These are phyloP conservation scores for Microbotryum intermedium DNA, from an alignment of 1,284 basidiomycete genomes.

Conservation along the genomic window DNA sequence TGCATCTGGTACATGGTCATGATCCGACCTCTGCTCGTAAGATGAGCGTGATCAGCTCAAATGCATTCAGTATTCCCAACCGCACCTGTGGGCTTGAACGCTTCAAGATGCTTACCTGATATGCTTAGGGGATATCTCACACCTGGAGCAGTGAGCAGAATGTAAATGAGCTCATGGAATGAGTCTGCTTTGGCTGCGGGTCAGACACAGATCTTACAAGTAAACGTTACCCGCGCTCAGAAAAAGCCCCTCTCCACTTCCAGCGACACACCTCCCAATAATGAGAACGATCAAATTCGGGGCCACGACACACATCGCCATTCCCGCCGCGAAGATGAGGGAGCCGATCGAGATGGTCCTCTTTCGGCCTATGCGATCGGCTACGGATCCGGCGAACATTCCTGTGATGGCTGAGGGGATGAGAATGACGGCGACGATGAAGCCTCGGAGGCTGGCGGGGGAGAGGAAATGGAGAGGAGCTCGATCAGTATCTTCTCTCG, in stretches of 20 bases:
- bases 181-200: slow-evolving; percentile 23
- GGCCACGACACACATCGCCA: slow-evolving; percentile 30
- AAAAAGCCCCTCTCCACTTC: slow-evolving; percentile 29
- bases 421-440: slow-evolving; percentile 36
- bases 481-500: not conserved
- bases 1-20: slow-evolving; percentile 6
- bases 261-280: slow-evolving; percentile 47
- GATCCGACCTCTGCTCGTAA: slow-evolving; percentile 1
- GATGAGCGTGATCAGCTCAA: no score
- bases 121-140: slow-evolving; percentile 19
- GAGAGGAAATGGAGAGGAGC: not conserved
- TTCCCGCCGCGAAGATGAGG: slow-evolving; percentile 43
- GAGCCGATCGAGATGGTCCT: slow-evolving; percentile 45
- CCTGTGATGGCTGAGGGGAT: slow-evolving; percentile 47
- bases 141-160: slow-evolving; percentile 14
- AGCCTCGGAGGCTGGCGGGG: not conserved
- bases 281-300: slow-evolving; percentile 42
- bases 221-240: not conserved
- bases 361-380: slow-evolving; percentile 48
- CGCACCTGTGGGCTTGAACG: no score
- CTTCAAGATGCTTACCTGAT: not conserved
- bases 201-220: not conserved
- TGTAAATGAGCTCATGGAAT: slow-evolving; percentile 37
- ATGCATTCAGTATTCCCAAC: no score
- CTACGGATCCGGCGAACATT: slow-evolving; percentile 45